Base-by-base conservation (phyloP, 139 green algal genomes). In the Edaphochlamys debaryana region DNA sequence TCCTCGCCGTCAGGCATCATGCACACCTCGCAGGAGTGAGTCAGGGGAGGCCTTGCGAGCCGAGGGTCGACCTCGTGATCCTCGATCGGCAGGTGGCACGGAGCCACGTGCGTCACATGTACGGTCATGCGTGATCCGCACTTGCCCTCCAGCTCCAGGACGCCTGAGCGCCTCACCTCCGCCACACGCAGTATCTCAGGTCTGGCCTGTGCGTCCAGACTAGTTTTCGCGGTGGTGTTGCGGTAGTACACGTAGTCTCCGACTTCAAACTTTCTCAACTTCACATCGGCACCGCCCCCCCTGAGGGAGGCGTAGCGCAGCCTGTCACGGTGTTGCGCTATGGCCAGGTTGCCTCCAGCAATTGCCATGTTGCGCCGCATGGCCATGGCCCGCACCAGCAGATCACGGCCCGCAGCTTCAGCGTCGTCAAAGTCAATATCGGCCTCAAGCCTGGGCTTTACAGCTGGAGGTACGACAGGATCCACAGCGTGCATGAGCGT, bases 231-330 rank as follows among this genome's bases (percentile, higher is more conserved):
- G 11, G 60, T 50, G 0, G 75, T 64, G n/a, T 72, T 64, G 0
- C 66, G 32, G 56, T 68, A 48, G 48, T 87, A 90, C 25, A 90
- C 86, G 40, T 80, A 84, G 13, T 86, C 69, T 5, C 80, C 80
- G 7, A 74, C 37, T 11, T 79, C 37, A 66, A 87, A 82, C 5
- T 36, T 34, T 8, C 23, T 2, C 7, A 67, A 4, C 7, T 45
- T 45, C 17, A 75, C 58, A n/a, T 27, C 3, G 0, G 71, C 69
- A 0, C 19, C 60, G 11, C 80, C 76, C 2, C 58, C 66, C 4
- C 86, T 60, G 15, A 86, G 40, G 3, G 25, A 11, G 7, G 67
- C 52, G 37, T 89, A 89, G 0, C 79, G 58, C n/a, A 78, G 48
- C 1, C 30, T 71, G 68, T 90, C 86, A 0, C 74, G 4, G 52